Evolutionary conservation across 805 yeast genomes (phyloP).

Genomic region (Schwanniomyces vanrijiae): DNA sequence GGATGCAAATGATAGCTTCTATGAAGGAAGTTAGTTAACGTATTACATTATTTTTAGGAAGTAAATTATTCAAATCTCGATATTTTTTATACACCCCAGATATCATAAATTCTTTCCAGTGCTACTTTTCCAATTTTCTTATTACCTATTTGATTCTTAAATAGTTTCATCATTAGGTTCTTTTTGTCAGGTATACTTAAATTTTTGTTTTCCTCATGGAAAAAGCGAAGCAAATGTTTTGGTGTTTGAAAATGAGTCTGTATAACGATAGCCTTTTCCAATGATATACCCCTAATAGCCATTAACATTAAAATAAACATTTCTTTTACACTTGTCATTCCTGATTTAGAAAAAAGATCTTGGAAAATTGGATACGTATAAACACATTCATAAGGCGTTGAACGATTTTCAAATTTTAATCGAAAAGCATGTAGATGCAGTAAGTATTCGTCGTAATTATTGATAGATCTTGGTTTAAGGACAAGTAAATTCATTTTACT

Average conservation of each 20-base stretch:
- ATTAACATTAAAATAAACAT: conserved; percentile 73
- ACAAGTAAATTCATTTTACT: conserved; percentile 37
- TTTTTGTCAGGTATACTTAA: conserved; percentile 26
- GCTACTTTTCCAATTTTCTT: conserved; percentile 52
- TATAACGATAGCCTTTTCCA: conserved; percentile 80
- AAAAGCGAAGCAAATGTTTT: conserved; percentile 51
- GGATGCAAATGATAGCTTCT: no score
- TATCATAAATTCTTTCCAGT: conserved; percentile 52
- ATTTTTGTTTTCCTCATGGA: conserved; percentile 21
- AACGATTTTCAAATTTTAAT: conserved; percentile 35
- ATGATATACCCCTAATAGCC: conserved; percentile 76
- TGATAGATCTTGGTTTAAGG: conserved; percentile 49
- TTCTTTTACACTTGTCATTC: conserved; percentile 70
- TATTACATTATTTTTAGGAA: no score
- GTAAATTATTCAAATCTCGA: no score
- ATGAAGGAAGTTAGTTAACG: no score
- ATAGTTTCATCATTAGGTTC: conserved; percentile 24
- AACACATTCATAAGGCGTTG: conserved; percentile 34
- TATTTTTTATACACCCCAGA: no score
- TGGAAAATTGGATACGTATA: conserved; percentile 49
- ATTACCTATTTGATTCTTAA: conserved; percentile 47
- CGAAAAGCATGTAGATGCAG: conserved; percentile 43
- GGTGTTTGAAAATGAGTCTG: conserved; percentile 78
- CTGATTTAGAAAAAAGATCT: conserved; percentile 66
- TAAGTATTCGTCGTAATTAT: conserved; percentile 52